Conservation (phyloP, 1,284 basidiomycete species). For the Ustilago curta region DNA sequence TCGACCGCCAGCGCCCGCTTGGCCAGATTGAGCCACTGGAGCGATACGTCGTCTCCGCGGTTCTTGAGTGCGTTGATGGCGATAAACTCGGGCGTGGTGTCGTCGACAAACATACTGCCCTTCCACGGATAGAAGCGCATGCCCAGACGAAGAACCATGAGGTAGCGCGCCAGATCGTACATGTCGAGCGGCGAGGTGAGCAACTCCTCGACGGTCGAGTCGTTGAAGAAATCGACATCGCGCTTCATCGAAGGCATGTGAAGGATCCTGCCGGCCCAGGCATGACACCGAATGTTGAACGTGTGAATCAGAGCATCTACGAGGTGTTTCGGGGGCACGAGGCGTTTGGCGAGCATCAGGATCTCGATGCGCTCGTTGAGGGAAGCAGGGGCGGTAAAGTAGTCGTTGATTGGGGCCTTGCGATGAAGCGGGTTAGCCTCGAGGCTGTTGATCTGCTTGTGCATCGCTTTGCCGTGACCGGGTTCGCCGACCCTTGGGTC, state of each 20-base stretch:
- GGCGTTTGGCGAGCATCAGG: slow-evolving; percentile 24
- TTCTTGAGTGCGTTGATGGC: slow-evolving; percentile 53
- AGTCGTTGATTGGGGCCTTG: slow-evolving; percentile 14
- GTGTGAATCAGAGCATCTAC: slow-evolving; percentile 28
- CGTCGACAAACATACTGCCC: slow-evolving; percentile 26
- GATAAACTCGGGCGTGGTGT: slow-evolving; percentile 38
- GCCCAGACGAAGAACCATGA: slow-evolving; percentile 57
- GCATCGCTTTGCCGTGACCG: slow-evolving; percentile 33
- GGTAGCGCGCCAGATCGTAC: slow-evolving; percentile 44
- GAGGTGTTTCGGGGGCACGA: slow-evolving; percentile 27
- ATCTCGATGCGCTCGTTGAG: slow-evolving; percentile 45
- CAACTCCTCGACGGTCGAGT: slow-evolving; percentile 38
- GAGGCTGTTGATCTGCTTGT: slow-evolving; percentile 42
- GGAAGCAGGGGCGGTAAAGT: slow-evolving; percentile 18
- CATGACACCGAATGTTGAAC: slow-evolving; percentile 45
- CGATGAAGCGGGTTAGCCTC: slow-evolving; percentile 7
- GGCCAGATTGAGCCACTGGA: slow-evolving; percentile 48
- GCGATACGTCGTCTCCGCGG: slow-evolving; percentile 40
- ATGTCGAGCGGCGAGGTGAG: slow-evolving; percentile 40
- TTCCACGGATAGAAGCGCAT: slow-evolving; percentile 60
- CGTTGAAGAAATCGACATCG: slow-evolving; percentile 46
- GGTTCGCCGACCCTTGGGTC: slow-evolving; percentile 41
- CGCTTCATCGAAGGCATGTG: slow-evolving; percentile 40
- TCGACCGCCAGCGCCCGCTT: slow-evolving; percentile 47
- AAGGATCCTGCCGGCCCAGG: slow-evolving; percentile 52